These are phyloP conservation scores for Ophiostoma sp. DNA, from an alignment of 2,329 filamentous ascomycete genomes.

Conservation along the genomic window DNA sequence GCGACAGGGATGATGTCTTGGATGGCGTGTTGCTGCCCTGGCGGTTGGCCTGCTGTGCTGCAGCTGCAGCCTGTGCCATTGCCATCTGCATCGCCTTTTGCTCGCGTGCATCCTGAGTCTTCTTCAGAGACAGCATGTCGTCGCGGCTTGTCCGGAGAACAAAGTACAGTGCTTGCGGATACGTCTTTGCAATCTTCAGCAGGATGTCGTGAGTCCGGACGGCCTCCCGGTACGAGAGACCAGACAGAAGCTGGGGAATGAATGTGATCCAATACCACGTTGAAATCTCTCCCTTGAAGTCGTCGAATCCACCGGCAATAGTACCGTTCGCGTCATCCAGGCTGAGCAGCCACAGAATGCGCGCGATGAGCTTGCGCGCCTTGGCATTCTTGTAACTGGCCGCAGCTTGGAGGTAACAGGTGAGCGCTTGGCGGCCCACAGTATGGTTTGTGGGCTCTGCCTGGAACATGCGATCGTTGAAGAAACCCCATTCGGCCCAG, in stretches of 20 bases:
- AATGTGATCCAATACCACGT: conserved; percentile 99
- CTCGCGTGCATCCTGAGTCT: conserved; percentile 73
- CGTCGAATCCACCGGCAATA: conserved; percentile 81
- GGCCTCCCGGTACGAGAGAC: conserved; percentile 85
- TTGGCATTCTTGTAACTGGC: conserved; percentile 97
- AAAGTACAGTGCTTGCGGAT: conserved; percentile 94
- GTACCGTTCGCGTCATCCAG: conserved; percentile 82
- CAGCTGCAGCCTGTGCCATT: conserved; percentile 20
- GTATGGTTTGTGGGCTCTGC: conserved; percentile 76
- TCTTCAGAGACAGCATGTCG: conserved; percentile 89
- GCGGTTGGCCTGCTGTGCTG: conserved; percentile 18
- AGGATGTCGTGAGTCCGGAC: conserved; percentile 80
- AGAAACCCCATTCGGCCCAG: conserved; percentile 98
- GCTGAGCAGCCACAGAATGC: conserved; percentile 92
- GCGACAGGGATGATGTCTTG: conserved; percentile 32
- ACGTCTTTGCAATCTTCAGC: conserved; percentile 88
- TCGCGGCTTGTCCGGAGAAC: conserved; percentile 87
- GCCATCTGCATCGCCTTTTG: conserved; percentile 47
- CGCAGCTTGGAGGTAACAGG: conserved; percentile 92
- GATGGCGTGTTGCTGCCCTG: conserved; percentile 31
- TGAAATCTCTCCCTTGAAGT: conserved; percentile 94
- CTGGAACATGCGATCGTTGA: conserved; percentile 95
- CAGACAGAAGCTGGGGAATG: conserved; percentile 91
- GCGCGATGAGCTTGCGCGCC: conserved; percentile 84
- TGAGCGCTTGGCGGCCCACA: conserved; percentile 83